phyloP scores from a whole-genome alignment of 169 alveolate species.

The Nephromyces sp. region DNA sequence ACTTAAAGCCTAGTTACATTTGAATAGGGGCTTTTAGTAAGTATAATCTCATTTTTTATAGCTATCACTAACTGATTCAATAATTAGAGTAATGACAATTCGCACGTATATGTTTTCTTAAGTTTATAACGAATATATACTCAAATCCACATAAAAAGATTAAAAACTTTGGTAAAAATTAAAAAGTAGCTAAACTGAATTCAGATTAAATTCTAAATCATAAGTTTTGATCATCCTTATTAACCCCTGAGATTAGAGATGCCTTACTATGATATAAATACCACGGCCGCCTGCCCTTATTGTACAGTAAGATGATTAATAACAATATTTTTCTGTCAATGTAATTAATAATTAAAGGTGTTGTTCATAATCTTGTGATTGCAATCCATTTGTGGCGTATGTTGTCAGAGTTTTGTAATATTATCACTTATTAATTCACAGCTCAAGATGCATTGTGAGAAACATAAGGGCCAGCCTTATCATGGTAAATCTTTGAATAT shows the following conservation, averaged over 20 bases:
- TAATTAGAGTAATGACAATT: too few species aligned
- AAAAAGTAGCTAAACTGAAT: too few species aligned
- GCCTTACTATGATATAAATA: background rate
- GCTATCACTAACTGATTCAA: too few species aligned
- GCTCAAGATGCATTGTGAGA: background rate
- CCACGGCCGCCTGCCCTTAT: background rate
- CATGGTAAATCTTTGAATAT: background rate
- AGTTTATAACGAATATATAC: too few species aligned
- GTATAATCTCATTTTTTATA: too few species aligned
- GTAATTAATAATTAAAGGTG: background rate
- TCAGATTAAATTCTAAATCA: too few species aligned
- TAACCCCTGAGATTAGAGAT: background rate
- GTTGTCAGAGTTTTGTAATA: background rate
- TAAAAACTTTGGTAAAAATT: too few species aligned
- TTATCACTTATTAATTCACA: background rate
- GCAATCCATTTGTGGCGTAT: background rate
- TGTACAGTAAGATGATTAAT: background rate
- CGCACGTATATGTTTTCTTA: too few species aligned
- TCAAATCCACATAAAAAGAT: too few species aligned
- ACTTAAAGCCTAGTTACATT: too few species aligned
- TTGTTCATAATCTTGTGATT: background rate
- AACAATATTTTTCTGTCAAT: background rate
- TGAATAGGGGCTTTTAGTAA: too few species aligned
- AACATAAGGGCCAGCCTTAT: background rate
- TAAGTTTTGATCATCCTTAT: too few species aligned